Percentiles rank a stretch among this genome's conserved stretches.
phyloP scores from a whole-genome alignment of 2,329 filamentous ascomycete genomes.

The Fusarium udum region DNA sequence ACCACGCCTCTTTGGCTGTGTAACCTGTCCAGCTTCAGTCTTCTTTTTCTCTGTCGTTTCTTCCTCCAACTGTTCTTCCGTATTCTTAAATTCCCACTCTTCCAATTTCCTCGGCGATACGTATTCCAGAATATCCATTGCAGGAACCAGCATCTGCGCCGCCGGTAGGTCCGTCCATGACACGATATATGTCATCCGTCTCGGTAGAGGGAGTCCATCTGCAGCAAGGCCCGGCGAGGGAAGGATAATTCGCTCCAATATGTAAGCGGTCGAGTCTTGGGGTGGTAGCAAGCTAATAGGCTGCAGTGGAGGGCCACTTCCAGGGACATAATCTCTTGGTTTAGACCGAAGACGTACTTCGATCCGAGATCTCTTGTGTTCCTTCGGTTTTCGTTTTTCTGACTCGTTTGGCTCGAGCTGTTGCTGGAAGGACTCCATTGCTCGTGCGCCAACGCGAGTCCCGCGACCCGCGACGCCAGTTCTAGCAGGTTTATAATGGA shows the following conservation, averaged over 20 bases:
- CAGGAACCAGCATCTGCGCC: conserved; percentile 57
- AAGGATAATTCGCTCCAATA: conserved; percentile 62
- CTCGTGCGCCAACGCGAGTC: conserved; percentile 17
- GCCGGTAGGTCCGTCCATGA: conserved; percentile 63
- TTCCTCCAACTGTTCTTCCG: conserved; percentile 55
- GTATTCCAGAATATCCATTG: conserved; percentile 63
- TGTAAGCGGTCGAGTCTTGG: conserved; percentile 65
- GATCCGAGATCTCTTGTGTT: conserved; percentile 18
- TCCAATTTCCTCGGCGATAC: conserved; percentile 66
- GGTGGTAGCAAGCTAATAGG: conserved; percentile 59
- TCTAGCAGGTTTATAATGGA: neutral
- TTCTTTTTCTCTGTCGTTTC: conserved; percentile 46
- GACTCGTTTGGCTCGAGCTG: conserved; percentile 11
- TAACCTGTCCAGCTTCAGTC: conserved; percentile 33
- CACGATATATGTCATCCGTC: conserved; percentile 63
- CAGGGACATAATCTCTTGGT: conserved; percentile 53
- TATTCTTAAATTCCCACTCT: conserved; percentile 61
- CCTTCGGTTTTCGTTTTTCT: conserved; percentile 24
- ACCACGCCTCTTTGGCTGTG: conserved; percentile 37
- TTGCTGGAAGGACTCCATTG: conserved; percentile 32
- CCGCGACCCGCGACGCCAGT: conserved; percentile 11
- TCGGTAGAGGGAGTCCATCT: conserved; percentile 50
- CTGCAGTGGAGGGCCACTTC: conserved; percentile 58
- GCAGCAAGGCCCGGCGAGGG: conserved; percentile 47
- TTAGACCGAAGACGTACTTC: conserved; percentile 29